phyloP scores from a whole-genome alignment of 192 early-diverging fungal species.

The Geranomyces michiganensis region DNA sequence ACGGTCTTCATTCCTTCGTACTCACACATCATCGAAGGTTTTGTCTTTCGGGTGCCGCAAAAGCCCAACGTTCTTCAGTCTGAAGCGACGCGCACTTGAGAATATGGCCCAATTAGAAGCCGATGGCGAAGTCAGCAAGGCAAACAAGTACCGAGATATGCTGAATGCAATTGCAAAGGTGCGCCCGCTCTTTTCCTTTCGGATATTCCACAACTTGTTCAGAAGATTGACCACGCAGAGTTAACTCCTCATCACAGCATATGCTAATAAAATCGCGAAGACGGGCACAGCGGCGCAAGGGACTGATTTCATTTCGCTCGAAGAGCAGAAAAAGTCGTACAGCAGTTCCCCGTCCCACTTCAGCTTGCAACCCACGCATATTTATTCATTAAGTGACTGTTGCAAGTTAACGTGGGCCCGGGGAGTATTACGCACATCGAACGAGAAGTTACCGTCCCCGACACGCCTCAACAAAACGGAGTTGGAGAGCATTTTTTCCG shows the following conservation, averaged over 20 bases:
- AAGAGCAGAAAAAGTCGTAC: conserved; percentile 86
- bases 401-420: too few species aligned
- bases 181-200: not conserved
- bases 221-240: too few species aligned
- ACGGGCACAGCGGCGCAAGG: conserved; percentile 71
- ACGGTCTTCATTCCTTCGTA: too few species aligned
- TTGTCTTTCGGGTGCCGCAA: too few species aligned
- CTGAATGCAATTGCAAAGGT: conserved; percentile 85
- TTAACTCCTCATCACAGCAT: conserved; percentile 49
- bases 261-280: conserved; percentile 90
- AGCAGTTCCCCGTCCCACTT: too few species aligned
- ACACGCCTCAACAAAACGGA: too few species aligned
- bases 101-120: conserved; percentile 82
- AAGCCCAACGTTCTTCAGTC: conserved; percentile 68
- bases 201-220: not conserved
- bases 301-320: conserved; percentile 83
- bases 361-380: too few species aligned
- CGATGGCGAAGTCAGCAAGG: conserved; percentile 67
- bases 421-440: too few species aligned
- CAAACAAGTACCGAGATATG: conserved; percentile 89
- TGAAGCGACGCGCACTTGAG: conserved; percentile 82
- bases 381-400: too few species aligned
- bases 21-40: too few species aligned
- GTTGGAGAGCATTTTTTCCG: too few species aligned
- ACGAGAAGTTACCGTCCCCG: too few species aligned